Percentiles rank a stretch among this genome's conserved stretches.
Evolutionary conservation across 352 stramenopile genomes (phyloP).

Genomic region (Pythium aphanidermatum): DNA sequence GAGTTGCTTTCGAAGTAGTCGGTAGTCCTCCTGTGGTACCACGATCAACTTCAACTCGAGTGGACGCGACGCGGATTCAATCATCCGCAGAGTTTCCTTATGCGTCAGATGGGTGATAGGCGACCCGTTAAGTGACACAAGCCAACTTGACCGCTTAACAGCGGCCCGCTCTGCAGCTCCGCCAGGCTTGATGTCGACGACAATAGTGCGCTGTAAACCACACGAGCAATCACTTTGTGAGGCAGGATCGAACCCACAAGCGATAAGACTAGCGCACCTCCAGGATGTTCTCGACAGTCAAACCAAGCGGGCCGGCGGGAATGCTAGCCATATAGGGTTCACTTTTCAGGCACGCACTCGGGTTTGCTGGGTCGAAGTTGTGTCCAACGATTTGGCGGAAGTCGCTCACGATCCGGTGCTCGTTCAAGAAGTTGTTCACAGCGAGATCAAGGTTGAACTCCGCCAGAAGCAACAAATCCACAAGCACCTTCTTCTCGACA

Average conservation of each 20-base stretch:
- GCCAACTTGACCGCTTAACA: conserved; percentile 81
- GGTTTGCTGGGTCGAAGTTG: conserved; percentile 56
- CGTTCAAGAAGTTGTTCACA: conserved; percentile 80
- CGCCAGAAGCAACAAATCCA: conserved; percentile 64
- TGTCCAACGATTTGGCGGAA: conserved; percentile 71
- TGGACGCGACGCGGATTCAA: conserved; percentile 67
- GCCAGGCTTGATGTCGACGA: conserved; percentile 83
- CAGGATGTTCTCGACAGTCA: conserved; percentile 87
- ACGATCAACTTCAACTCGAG: conserved; percentile 66
- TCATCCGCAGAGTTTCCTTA: conserved; percentile 81
- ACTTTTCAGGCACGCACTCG: conserved; percentile 37
- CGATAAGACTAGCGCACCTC: conserved; percentile 28
- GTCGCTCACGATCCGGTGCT: conserved; percentile 70
- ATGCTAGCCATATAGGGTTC: conserved; percentile 66
- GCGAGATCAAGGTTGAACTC: conserved; percentile 78
- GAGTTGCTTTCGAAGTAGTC: conserved; percentile 61
- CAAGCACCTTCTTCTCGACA: conserved; percentile 66
- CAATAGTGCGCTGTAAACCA: conserved; percentile 53
- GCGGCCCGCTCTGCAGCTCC: conserved; percentile 65
- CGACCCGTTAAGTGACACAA: conserved; percentile 72
- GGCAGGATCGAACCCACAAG: no score
- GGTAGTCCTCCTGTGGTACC: conserved; percentile 71
- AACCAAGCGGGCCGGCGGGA: conserved; percentile 67
- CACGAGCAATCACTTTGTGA: no score
- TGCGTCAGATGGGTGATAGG: conserved; percentile 77